phyloP scores from a whole-genome alignment of 176 grass and related monocot genomes.

The Metroxylon sagu region DNA sequence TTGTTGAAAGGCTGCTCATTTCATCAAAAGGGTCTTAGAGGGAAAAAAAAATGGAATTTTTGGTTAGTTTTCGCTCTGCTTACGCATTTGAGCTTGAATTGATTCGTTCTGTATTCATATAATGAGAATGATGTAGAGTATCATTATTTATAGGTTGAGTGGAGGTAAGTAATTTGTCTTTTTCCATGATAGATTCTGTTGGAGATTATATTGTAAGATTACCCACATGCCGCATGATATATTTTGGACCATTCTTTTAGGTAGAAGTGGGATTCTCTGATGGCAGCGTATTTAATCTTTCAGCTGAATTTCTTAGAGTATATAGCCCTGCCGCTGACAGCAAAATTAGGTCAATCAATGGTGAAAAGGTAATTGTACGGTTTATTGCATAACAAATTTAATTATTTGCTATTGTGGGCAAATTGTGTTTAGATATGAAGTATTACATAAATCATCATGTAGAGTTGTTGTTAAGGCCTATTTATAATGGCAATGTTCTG shows the following conservation, averaged over 20 bases:
- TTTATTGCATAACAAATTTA: too few species aligned
- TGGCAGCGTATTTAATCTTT: constrained; percentile 57
- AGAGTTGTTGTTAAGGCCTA: too few species aligned
- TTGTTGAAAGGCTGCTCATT: neutral
- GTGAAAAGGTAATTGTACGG: constrained; percentile 58
- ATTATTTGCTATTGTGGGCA: too few species aligned
- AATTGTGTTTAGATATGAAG: too few species aligned
- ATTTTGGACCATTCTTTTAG: constrained; percentile 21
- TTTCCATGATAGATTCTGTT: neutral
- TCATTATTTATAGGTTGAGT: too few species aligned
- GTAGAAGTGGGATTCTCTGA: constrained; percentile 73
- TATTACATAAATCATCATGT: too few species aligned
- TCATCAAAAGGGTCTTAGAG: neutral
- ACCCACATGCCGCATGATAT: neutral
- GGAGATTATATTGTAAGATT: neutral
- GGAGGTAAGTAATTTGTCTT: neutral
- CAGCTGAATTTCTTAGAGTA: constrained; percentile 90
- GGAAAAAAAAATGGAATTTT: too few species aligned
- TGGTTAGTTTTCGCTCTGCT: too few species aligned
- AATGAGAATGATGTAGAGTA: too few species aligned
- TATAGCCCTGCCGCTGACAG: constrained; percentile 78
- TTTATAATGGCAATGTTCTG: too few species aligned
- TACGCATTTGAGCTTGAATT: too few species aligned
- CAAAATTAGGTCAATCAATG: constrained; percentile 78
- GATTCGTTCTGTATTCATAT: too few species aligned